phyloP scores from a whole-genome alignment of 495 filamentous ascomycete genomes.

The Halenospora varia region DNA sequence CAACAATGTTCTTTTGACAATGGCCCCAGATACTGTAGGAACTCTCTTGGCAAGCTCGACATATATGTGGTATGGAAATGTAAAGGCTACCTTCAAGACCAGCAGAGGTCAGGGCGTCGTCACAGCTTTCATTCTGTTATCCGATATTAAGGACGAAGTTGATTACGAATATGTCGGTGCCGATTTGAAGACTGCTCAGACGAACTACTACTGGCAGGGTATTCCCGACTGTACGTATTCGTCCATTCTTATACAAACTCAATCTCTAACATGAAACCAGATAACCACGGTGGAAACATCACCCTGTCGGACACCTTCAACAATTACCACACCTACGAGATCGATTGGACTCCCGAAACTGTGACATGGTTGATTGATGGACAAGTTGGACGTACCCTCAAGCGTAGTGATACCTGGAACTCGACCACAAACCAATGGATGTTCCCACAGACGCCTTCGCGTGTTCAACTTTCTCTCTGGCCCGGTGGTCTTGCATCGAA shows the following conservation, averaged over 20 bases:
- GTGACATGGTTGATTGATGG: constrained; percentile 87
- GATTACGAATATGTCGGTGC: constrained; percentile 92
- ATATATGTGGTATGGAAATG: constrained; percentile 97
- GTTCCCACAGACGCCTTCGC: constrained; percentile 90
- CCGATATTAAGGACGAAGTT: constrained; percentile 96
- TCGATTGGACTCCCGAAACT: constrained; percentile 84
- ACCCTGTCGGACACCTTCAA: constrained; percentile 67
- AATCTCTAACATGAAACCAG: constrained; percentile 50
- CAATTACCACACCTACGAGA: constrained; percentile 85
- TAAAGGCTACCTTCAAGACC: constrained; percentile 82
- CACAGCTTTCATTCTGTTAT: constrained; percentile 90
- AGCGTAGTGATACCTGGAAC: constrained; percentile 80
- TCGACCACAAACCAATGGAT: constrained; percentile 73
- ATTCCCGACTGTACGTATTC: constrained; percentile 81
- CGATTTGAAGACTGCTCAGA: constrained; percentile 73
- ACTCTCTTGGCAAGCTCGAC: constrained; percentile 84
- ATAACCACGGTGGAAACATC: constrained; percentile 68
- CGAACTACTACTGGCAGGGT: constrained; percentile 97
- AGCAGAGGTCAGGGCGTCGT: constrained; percentile 84
- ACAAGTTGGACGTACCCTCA: constrained; percentile 63
- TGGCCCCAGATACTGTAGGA: constrained; percentile 75
- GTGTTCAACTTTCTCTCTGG: constrained; percentile 94
- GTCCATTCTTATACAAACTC: neutral
- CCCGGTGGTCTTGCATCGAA: constrained; percentile 81
- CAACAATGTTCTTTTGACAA: constrained; percentile 73